Conservation (phyloP, 163 green algal genomes). For the Volvox carteri region DNA sequence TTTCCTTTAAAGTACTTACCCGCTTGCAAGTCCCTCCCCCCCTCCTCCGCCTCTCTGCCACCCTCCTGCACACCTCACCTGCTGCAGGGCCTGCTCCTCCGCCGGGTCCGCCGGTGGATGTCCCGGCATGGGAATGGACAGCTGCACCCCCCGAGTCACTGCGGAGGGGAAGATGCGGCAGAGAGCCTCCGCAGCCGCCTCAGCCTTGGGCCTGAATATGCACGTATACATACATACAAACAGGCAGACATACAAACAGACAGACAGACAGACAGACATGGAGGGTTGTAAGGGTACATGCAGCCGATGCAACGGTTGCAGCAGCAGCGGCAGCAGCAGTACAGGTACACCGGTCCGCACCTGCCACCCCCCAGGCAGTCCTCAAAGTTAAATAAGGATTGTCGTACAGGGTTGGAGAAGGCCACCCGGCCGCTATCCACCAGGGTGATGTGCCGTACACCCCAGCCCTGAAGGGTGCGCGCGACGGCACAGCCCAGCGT, state of each 20-base stretch:
- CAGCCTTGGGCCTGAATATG: conserved; percentile 83
- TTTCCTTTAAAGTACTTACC: no score
- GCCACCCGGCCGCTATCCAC: conserved; percentile 91
- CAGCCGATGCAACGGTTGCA: background rate
- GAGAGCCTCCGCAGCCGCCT: conserved; percentile 87
- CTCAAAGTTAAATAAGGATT: conserved; percentile 93
- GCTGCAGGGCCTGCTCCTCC: conserved; percentile 47
- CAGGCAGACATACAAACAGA: no score
- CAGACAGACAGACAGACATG: no score
- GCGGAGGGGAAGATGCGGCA: conserved; percentile 77
- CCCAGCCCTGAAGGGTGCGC: conserved; percentile 93
- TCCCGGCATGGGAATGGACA: conserved; percentile 93
- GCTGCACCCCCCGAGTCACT: conserved; percentile 56
- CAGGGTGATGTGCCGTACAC: conserved; percentile 93
- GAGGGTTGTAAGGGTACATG: no score
- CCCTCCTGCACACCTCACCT: no score
- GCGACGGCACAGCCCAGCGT: conserved; percentile 96
- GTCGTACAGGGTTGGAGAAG: conserved; percentile 97
- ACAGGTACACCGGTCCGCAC: background rate
- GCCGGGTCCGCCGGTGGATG: conserved; percentile 71
- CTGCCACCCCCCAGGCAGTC: conserved; percentile 84
- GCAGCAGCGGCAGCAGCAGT: background rate
- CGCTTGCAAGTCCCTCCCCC: no score
- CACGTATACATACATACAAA: no score
- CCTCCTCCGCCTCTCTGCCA: no score